These are phyloP conservation scores for Candida chauliodis DNA, from an alignment of 805 yeast species.

Conservation along the genomic window DNA sequence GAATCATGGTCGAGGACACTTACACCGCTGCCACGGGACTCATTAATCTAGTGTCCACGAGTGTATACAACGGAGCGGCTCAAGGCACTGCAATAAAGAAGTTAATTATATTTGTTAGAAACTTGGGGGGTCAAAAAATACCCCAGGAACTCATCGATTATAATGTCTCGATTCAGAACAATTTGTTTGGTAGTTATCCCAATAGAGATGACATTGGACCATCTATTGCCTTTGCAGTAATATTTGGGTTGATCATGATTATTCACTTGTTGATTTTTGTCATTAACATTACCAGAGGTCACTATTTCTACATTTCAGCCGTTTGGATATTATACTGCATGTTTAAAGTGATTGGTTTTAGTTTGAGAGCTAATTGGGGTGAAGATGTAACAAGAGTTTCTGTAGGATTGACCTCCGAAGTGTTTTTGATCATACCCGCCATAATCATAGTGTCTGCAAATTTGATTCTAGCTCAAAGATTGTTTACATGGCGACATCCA, in stretches of 20 bases:
- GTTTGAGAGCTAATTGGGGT: slow-evolving; percentile 57
- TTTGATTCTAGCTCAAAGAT: slow-evolving; percentile 64
- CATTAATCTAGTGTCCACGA: background rate
- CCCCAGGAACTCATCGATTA: slow-evolving; percentile 38
- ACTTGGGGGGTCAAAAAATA: slow-evolving; percentile 28
- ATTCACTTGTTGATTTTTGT: slow-evolving; percentile 48
- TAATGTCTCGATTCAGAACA: slow-evolving; percentile 39
- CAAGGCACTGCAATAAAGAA: slow-evolving; percentile 25
- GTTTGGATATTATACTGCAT: slow-evolving; percentile 50
- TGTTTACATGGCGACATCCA: slow-evolving; percentile 77
- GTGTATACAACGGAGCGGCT: slow-evolving; percentile 7
- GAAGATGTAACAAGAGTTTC: slow-evolving; percentile 40
- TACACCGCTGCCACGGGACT: slow-evolving; percentile 9
- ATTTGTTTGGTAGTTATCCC: slow-evolving; percentile 67
- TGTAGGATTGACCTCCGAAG: slow-evolving; percentile 54
- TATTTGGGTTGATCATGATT: slow-evolving; percentile 45
- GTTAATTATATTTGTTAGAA: slow-evolving; percentile 21
- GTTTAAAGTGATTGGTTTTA: slow-evolving; percentile 56
- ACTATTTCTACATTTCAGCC: slow-evolving; percentile 52
- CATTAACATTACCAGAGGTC: slow-evolving; percentile 51
- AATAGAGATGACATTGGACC: slow-evolving; percentile 52
- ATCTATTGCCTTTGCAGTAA: slow-evolving; percentile 49
- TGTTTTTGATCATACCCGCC: slow-evolving; percentile 53
- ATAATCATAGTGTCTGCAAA: slow-evolving; percentile 55
- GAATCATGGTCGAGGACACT: background rate